A percentile compares a stretch with the other conserved stretches of the same genome.
Conservation (phyloP, 2,329 filamentous ascomycete genomes). For the Phyllosticta citriasiana region DNA sequence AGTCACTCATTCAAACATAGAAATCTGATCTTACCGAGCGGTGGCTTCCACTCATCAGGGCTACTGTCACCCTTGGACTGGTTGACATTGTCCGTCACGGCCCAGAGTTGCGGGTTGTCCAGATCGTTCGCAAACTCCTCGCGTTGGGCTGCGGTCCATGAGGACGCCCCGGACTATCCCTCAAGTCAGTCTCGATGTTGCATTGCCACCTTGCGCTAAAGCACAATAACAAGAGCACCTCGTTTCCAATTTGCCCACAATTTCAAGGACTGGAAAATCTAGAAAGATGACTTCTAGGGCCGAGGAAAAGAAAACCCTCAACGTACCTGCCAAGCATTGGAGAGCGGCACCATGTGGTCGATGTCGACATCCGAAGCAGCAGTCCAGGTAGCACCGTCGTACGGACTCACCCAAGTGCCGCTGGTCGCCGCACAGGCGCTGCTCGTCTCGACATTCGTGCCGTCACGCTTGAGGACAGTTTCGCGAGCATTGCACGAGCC, state of each 20-base stretch:
- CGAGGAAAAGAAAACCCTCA: not conserved
- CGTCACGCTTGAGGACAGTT: conserved; percentile 64
- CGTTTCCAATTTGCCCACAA: not conserved
- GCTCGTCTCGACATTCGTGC: conserved; percentile 49
- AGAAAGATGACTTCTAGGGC: too few species aligned
- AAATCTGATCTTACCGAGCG: conserved; percentile 38
- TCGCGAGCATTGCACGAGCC: conserved; percentile 65
- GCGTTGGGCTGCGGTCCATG: conserved; percentile 60
- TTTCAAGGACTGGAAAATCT: too few species aligned
- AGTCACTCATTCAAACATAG: conserved; percentile 13
- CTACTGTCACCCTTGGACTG: conserved; percentile 61
- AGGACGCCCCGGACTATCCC: conserved; percentile 54
- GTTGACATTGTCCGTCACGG: conserved; percentile 71
- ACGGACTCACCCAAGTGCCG: conserved; percentile 62
- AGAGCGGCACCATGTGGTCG: conserved; percentile 72
- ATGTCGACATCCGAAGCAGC: conserved; percentile 64
- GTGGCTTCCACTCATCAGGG: conserved; percentile 69
- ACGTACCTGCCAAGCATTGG: conserved; percentile 66
- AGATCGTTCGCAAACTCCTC: conserved; percentile 69
- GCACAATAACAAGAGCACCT: not conserved
- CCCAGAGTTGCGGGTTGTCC: conserved; percentile 63
- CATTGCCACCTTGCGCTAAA: not conserved
- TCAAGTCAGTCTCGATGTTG: not conserved
- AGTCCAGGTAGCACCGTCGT: conserved; percentile 64
- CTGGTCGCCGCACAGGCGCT: conserved; percentile 52